These are phyloP conservation scores for Phytophthora uliginosa DNA, from an alignment of 352 stramenopile genomes.

Conservation along the genomic window DNA sequence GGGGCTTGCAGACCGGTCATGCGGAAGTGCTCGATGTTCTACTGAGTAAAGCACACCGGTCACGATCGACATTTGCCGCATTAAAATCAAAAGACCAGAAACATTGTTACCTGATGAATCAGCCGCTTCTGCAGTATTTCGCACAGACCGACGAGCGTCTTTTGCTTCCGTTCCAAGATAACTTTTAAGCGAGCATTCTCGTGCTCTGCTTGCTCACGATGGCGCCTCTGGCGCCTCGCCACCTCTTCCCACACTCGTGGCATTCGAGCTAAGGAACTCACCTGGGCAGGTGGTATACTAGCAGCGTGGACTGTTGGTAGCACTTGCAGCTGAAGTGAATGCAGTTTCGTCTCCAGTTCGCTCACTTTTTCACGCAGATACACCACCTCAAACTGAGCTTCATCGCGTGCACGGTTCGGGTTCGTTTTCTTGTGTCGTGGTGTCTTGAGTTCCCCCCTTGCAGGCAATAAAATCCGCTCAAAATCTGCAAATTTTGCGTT, in stretches of 20 bases:
- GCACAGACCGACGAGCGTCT: slow-evolving; percentile 17
- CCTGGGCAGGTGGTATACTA: neutral
- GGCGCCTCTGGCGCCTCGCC: slow-evolving; percentile 1
- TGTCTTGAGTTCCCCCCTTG: neutral
- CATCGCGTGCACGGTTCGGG: slow-evolving; percentile 26
- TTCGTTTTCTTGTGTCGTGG: slow-evolving; percentile 10
- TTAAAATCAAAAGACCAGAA: too few species aligned
- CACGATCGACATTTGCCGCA: too few species aligned
- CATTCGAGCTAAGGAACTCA: neutral
- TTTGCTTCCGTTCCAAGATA: slow-evolving; percentile 28
- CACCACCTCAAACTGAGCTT: slow-evolving; percentile 61
- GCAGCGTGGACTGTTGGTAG: too few species aligned
- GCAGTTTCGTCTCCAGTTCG: slow-evolving; percentile 55
- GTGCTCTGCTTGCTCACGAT: slow-evolving; percentile 17
- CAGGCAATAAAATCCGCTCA: neutral
- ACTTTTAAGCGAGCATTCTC: slow-evolving; percentile 33
- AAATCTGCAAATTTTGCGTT: slow-evolving; percentile 7
- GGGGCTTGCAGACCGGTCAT: neutral
- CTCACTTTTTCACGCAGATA: slow-evolving; percentile 72
- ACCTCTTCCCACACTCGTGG: slow-evolving; percentile 14
- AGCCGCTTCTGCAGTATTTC: slow-evolving; percentile 10
- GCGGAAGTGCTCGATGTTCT: neutral
- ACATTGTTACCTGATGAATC: slow-evolving; percentile 14
- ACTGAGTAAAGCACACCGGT: neutral
- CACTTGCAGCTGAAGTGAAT: slow-evolving; percentile 21